Conservation (phyloP, 345 rosid genomes). For the Moricandia moricandioides region DNA sequence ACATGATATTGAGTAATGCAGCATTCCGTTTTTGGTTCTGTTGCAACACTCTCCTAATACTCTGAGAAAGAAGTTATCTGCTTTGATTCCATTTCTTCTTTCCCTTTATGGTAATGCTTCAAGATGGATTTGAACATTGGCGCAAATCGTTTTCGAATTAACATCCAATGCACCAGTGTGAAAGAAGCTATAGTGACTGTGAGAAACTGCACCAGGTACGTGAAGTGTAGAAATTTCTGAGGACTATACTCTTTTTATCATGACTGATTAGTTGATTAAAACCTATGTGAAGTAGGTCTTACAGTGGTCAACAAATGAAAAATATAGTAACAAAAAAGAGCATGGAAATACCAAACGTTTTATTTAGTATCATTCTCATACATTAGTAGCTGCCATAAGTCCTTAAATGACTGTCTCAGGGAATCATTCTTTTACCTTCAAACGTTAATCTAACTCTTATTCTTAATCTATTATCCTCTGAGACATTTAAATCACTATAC, state of each 20-base stretch:
- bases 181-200: not conserved
- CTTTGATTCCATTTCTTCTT: not conserved
- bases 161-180: not conserved
- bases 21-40: not conserved
- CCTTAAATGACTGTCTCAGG: not conserved
- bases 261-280: not conserved
- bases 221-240: not conserved
- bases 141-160: too few species aligned
- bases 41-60: not conserved
- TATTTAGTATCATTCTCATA: not conserved
- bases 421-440: not conserved
- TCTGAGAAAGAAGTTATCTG: not conserved
- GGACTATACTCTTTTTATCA: not conserved
- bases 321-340: not conserved
- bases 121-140: too few species aligned
- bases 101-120: not conserved
- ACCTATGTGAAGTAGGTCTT: not conserved
- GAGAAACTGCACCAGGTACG: slow-evolving; percentile 15
- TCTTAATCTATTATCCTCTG: not conserved
- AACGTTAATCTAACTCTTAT: not conserved
- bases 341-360: not conserved
- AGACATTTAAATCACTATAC: not conserved
- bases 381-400: not conserved
- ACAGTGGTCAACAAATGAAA: not conserved
- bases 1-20: not conserved